A percentile compares a stretch with the other conserved stretches of the same genome.
These are phyloP conservation scores for Aureobasidium sp. DNA, from an alignment of 2,329 filamentous ascomycete genomes.

Conservation along the genomic window DNA sequence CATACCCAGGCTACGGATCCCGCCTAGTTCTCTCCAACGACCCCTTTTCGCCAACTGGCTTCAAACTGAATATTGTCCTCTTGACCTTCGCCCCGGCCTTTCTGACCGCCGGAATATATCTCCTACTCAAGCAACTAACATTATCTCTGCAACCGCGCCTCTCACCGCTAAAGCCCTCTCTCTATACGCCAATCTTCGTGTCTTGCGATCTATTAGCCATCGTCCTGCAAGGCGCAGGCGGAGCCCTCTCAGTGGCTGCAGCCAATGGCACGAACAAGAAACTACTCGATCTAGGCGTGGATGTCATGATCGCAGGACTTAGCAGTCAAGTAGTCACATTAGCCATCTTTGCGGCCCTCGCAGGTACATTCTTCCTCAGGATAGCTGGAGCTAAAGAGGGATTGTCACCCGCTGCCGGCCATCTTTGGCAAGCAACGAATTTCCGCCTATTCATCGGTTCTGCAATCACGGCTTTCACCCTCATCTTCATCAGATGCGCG, in stretches of 20 bases:
- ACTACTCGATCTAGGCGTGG: slow-evolving; percentile 40
- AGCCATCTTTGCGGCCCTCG: slow-evolving; percentile 37
- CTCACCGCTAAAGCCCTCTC: slow-evolving; percentile 21
- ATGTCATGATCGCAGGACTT: slow-evolving; percentile 52
- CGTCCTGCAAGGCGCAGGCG: slow-evolving; percentile 50
- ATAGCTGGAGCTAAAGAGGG: background rate
- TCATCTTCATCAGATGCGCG: slow-evolving; percentile 22
- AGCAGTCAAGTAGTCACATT: slow-evolving; percentile 48
- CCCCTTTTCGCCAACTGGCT: slow-evolving; percentile 34
- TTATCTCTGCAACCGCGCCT: slow-evolving; percentile 30
- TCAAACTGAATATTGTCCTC: slow-evolving; percentile 36
- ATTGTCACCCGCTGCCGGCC: background rate
- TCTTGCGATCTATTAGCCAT: slow-evolving; percentile 51
- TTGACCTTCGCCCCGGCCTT: slow-evolving; percentile 38
- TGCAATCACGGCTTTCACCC: slow-evolving; percentile 19
- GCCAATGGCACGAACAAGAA: slow-evolving; percentile 23
- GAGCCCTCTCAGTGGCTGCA: slow-evolving; percentile 48
- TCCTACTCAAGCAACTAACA: slow-evolving; percentile 36
- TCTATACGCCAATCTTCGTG: slow-evolving; percentile 50
- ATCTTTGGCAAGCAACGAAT: slow-evolving; percentile 6
- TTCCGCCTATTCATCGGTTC: slow-evolving; percentile 23
- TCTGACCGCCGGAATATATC: slow-evolving; percentile 37
- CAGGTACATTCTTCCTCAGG: slow-evolving; percentile 27
- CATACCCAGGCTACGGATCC: slow-evolving; percentile 28
- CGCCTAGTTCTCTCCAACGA: slow-evolving; percentile 34